phyloP scores from a whole-genome alignment of 2,329 filamentous ascomycete species.

The Helotiales sp. region DNA sequence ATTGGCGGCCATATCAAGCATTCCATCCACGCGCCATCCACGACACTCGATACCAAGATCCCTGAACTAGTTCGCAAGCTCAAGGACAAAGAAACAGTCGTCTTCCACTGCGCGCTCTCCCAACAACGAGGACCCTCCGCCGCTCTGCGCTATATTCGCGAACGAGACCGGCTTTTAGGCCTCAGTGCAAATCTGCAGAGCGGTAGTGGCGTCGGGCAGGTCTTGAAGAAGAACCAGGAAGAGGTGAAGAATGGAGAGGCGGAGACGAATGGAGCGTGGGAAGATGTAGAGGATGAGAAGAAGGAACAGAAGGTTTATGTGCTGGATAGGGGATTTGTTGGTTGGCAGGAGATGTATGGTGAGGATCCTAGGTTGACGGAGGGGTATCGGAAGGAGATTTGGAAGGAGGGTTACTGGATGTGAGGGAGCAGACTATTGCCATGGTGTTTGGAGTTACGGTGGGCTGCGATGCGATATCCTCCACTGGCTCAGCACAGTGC shows the following conservation, averaged over 20 bases:
- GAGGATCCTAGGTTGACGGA: conserved; percentile 81
- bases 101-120: conserved; percentile 93
- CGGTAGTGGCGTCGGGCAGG: conserved; percentile 30
- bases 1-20: conserved; percentile 87
- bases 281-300: conserved; percentile 37
- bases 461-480: background rate
- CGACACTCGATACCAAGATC: conserved; percentile 74
- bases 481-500: background rate
- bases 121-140: conserved; percentile 89
- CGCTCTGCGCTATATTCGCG: conserved; percentile 78
- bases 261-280: conserved; percentile 41
- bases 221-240: conserved; percentile 31
- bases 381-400: conserved; percentile 82
- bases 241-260: conserved; percentile 39
- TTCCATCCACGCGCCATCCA: conserved; percentile 76
- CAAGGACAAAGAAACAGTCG: conserved; percentile 77
- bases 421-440: background rate
- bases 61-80: conserved; percentile 83
- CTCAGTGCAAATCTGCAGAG: conserved; percentile 29
- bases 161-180: conserved; percentile 59
- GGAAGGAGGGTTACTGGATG: conserved; percentile 54
- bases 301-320: conserved; percentile 75
- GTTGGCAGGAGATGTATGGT: conserved; percentile 88
- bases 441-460: background rate
- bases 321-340: conserved; percentile 81